A percentile compares a stretch with the other conserved stretches of the same genome.
phyloP scores from a whole-genome alignment of 2,329 filamentous ascomycete genomes.

The Aurifilum marmelostoma region DNA sequence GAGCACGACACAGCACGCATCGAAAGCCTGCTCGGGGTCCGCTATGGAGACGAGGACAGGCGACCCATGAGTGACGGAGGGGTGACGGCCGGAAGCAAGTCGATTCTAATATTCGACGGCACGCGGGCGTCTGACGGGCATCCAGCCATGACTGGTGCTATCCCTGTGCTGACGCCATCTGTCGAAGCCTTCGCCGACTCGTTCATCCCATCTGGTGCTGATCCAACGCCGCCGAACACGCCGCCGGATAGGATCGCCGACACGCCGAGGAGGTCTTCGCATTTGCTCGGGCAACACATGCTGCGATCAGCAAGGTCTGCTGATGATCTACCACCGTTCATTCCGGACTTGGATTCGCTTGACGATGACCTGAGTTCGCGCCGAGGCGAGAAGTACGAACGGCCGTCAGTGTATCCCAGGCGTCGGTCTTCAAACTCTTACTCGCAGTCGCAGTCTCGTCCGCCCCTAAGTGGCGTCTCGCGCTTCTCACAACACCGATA shows the following conservation, averaged over 20 bases:
- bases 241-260: constrained; percentile 53
- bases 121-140: constrained; percentile 51
- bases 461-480: constrained; percentile 40
- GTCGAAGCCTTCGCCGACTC: constrained; percentile 58
- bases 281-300: constrained; percentile 54
- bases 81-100: constrained; percentile 82
- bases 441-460: constrained; percentile 38
- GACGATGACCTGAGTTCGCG: constrained; percentile 31
- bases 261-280: constrained; percentile 59
- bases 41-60: constrained; percentile 36
- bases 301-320: constrained; percentile 41
- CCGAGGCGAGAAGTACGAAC: constrained; percentile 40
- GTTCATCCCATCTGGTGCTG: constrained; percentile 51
- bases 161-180: constrained; percentile 49
- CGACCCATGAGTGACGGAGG: constrained; percentile 57
- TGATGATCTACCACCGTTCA: constrained; percentile 50
- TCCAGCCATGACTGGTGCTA: constrained; percentile 55
- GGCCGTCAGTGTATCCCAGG: constrained; percentile 39
- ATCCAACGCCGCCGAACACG: constrained; percentile 65
- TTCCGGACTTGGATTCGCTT: constrained; percentile 50
- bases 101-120: constrained; percentile 84
- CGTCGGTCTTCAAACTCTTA: constrained; percentile 36
- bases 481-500: constrained; percentile 52
- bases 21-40: constrained; percentile 46
- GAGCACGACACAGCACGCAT: constrained; percentile 51